Evolutionary conservation across 352 stramenopile species (phyloP).

Genomic region (Nothophytophthora sp.): DNA sequence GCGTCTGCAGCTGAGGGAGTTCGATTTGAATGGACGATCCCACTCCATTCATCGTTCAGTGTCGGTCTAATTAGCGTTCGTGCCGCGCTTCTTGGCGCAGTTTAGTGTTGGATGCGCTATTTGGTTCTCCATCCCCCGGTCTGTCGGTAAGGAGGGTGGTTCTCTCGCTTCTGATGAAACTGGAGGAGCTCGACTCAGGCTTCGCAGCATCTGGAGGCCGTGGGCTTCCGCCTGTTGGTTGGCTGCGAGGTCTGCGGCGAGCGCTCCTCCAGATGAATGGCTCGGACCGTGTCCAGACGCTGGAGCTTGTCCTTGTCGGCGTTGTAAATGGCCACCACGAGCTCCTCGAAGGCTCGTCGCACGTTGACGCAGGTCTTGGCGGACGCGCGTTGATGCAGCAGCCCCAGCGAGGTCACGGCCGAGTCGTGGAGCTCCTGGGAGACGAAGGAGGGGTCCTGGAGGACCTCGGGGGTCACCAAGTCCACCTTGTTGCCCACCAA

Average conservation of each 20-base stretch:
- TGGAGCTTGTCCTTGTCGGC: constrained; percentile 49
- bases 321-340: constrained; percentile 75
- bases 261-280: constrained; percentile 40
- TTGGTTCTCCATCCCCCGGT: too few relatives aligned
- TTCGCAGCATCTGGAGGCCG: constrained; percentile 20
- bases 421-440: constrained; percentile 39
- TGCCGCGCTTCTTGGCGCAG: too few relatives aligned
- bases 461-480: constrained; percentile 23
- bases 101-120: too few relatives aligned
- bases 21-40: too few relatives aligned
- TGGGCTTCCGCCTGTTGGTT: constrained; percentile 1
- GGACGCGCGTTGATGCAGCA: constrained; percentile 62
- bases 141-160: too few relatives aligned
- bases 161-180: not conserved
- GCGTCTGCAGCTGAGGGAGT: too few relatives aligned
- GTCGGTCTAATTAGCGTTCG: too few relatives aligned
- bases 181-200: constrained; percentile 2
- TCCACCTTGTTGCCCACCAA: constrained; percentile 85
- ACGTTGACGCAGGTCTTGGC: constrained; percentile 75
- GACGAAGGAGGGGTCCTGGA: constrained; percentile 25
- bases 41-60: too few relatives aligned
- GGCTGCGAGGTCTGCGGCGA: constrained; percentile 1
- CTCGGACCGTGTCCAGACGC: constrained; percentile 32
- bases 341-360: constrained; percentile 64
- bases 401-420: constrained; percentile 33